A percentile compares a stretch with the other conserved stretches of the same genome.
phyloP scores from a whole-genome alignment of 2,329 filamentous ascomycete species.

The Tolypocladium endophyticum region DNA sequence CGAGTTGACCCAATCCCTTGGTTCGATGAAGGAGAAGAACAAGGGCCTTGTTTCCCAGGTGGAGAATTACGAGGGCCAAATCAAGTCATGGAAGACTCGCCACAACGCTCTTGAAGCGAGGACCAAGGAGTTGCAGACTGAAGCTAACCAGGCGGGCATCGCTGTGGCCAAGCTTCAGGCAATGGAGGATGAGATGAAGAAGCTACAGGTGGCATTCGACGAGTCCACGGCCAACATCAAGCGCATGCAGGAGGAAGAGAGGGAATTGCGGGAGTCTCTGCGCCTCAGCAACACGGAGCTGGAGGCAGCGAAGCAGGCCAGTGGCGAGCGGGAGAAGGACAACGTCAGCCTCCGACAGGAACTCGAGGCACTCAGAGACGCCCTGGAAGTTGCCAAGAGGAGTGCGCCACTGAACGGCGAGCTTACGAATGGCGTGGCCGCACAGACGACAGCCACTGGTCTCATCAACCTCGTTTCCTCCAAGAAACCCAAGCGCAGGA shows the following conservation, averaged over 20 bases:
- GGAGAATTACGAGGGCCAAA: slow-evolving; percentile 89
- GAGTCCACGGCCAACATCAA: slow-evolving; percentile 88
- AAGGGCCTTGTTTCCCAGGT: slow-evolving; percentile 80
- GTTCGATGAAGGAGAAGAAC: slow-evolving; percentile 89
- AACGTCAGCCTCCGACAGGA: slow-evolving; percentile 80
- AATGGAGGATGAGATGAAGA: slow-evolving; percentile 94
- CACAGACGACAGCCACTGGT: slow-evolving; percentile 52
- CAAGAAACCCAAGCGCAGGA: slow-evolving; percentile 93
- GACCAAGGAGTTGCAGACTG: slow-evolving; percentile 87
- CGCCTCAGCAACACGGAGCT: slow-evolving; percentile 71
- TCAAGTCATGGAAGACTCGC: slow-evolving; percentile 90
- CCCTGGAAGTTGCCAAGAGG: slow-evolving; percentile 78
- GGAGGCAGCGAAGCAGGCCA: slow-evolving; percentile 65
- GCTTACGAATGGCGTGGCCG: slow-evolving; percentile 24
- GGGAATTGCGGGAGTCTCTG: slow-evolving; percentile 71
- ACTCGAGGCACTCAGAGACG: slow-evolving; percentile 80
- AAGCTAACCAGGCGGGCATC: slow-evolving; percentile 96
- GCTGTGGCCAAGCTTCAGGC: slow-evolving; percentile 79
- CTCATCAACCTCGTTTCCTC: slow-evolving; percentile 95
- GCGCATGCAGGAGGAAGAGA: slow-evolving; percentile 89
- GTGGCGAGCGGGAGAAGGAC: slow-evolving; percentile 70
- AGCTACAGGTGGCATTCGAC: slow-evolving; percentile 77
- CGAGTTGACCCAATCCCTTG: slow-evolving; percentile 87
- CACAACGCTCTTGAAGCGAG: slow-evolving; percentile 83
- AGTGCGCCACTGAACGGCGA: slow-evolving; percentile 64